A percentile compares a stretch with the other conserved stretches of the same genome.
phyloP scores from a whole-genome alignment of 2,329 filamentous ascomycete genomes.

The Seiridium cupressi region DNA sequence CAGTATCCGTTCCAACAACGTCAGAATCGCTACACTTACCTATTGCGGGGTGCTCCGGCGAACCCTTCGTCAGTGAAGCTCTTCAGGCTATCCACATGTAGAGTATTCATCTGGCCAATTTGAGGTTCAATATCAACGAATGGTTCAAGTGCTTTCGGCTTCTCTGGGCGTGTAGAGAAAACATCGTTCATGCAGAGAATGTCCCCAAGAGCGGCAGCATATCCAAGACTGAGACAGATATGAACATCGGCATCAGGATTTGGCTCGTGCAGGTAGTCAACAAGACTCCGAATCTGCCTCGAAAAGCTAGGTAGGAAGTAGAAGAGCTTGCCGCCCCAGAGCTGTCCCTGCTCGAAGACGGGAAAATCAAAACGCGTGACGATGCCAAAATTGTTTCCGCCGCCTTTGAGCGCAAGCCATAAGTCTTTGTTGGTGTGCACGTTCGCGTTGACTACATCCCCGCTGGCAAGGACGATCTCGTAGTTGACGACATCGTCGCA shows the following conservation, averaged over 20 bases:
- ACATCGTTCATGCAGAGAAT: background rate
- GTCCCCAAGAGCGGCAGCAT: conserved; percentile 7
- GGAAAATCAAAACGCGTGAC: conserved; percentile 18
- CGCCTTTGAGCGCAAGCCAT: background rate
- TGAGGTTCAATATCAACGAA: background rate
- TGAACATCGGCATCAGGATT: conserved; percentile 8
- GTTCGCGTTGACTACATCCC: background rate
- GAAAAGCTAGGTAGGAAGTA: conserved; percentile 15
- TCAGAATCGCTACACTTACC: background rate
- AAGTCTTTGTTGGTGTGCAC: background rate
- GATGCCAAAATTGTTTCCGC: conserved; percentile 1
- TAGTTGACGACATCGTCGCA: conserved; percentile 5
- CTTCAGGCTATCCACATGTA: background rate
- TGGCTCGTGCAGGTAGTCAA: conserved; percentile 9
- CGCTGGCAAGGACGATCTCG: background rate
- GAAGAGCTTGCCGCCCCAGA: conserved; percentile 30
- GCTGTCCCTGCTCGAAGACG: conserved; percentile 12
- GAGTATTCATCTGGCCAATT: background rate
- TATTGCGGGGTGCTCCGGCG: background rate
- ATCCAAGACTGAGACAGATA: conserved; percentile 14
- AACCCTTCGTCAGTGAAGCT: background rate
- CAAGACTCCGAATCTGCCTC: conserved; percentile 12
- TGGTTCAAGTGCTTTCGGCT: background rate
- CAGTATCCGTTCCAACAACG: too few species aligned
- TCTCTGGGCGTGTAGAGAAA: background rate